Percentiles rank a stretch among this genome's conserved stretches.
Conservation (phyloP, 805 yeast species). For the Metschnikowia drakensbergensis region DNA sequence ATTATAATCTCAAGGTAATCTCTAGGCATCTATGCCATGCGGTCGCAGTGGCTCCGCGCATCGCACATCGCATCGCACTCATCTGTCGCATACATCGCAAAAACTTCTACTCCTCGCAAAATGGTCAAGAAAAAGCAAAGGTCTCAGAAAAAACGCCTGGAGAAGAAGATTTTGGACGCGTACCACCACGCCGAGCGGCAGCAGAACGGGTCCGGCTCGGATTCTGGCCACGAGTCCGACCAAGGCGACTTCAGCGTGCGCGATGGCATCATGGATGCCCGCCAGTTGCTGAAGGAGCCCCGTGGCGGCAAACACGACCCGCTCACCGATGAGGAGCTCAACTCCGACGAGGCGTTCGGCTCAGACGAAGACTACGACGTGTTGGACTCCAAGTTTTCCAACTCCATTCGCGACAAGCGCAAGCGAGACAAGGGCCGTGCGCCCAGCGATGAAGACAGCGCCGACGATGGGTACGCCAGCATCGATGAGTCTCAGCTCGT, state of each 20-base stretch:
- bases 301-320: slow-evolving; percentile 22
- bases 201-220: slow-evolving; percentile 20
- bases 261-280: slow-evolving; percentile 42
- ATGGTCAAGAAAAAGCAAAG: slow-evolving; percentile 18
- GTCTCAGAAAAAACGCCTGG: slow-evolving; percentile 31
- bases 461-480: slow-evolving; percentile 55
- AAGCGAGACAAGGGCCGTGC: slow-evolving; percentile 24
- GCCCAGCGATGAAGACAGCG: slow-evolving; percentile 14
- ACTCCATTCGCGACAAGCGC: slow-evolving; percentile 56
- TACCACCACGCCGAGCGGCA: slow-evolving; percentile 43
- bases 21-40: no score
- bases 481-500: slow-evolving; percentile 73
- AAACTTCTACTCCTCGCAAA: background rate
- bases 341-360: slow-evolving; percentile 86
- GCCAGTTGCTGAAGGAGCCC: slow-evolving; percentile 27
- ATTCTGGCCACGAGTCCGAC: slow-evolving; percentile 14
- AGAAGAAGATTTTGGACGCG: slow-evolving; percentile 40
- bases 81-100: background rate
- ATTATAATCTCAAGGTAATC: no score
- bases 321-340: slow-evolving; percentile 63
- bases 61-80: background rate
- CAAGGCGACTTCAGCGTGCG: slow-evolving; percentile 22
- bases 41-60: background rate
- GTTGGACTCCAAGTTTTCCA: slow-evolving; percentile 63
- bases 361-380: slow-evolving; percentile 69